These are phyloP conservation scores for Phascolomyces articulosus DNA, from an alignment of 371 early-diverging fungal genomes.

Conservation along the genomic window DNA sequence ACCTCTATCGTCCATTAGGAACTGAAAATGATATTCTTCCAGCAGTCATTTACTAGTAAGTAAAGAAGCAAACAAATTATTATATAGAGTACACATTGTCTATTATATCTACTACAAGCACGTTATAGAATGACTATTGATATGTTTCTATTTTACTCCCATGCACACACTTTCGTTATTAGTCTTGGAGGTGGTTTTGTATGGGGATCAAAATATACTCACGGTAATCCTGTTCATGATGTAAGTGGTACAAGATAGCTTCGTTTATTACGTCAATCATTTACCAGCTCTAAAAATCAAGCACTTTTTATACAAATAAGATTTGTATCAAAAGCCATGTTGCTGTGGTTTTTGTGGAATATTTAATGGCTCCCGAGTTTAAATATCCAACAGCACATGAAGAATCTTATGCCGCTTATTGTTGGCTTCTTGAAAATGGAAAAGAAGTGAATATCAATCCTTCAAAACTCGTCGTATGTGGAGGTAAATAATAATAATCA, in stretches of 20 bases:
- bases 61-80: no score
- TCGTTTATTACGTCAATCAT: no score
- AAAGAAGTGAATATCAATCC: slow-evolving; percentile 12
- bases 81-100: no score
- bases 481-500: no score
- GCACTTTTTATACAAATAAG: neutral
- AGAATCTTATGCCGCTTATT: slow-evolving; percentile 23
- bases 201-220: slow-evolving; percentile 17
- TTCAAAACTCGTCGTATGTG: slow-evolving; percentile 13
- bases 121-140: no score
- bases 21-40: slow-evolving; percentile 16
- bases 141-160: no score
- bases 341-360: slow-evolving; percentile 25
- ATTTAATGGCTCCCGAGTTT: slow-evolving; percentile 25
- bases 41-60: slow-evolving; percentile 18
- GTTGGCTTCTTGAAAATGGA: slow-evolving; percentile 16
- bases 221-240: slow-evolving; percentile 16
- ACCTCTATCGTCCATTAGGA: slow-evolving; percentile 14
- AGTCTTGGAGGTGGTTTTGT: slow-evolving; percentile 26
- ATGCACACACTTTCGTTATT: no score
- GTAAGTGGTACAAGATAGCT: slow-evolving; percentile 6
- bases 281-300: no score
- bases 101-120: no score
- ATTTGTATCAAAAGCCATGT: slow-evolving; percentile 9
- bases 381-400: slow-evolving; percentile 29